A percentile compares a stretch with the other conserved stretches of the same genome.
Conservation (phyloP, 306 rosid species). For the Vachellia pachyceras region DNA sequence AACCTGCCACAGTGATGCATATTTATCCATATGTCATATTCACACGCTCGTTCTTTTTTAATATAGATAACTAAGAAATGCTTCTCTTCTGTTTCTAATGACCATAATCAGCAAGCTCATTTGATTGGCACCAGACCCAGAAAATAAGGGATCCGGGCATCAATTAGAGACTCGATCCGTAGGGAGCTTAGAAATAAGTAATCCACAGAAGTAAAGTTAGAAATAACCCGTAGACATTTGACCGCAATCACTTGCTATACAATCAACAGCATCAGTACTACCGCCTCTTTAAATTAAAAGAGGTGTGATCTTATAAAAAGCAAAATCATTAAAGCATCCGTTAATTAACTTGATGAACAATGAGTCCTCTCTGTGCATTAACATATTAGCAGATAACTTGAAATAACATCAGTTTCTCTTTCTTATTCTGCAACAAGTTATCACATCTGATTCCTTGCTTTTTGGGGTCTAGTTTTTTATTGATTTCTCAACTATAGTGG, state of each 20-base stretch:
- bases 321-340: not conserved
- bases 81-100: constrained; percentile 18
- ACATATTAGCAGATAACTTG: no score
- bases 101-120: not conserved
- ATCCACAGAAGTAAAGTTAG: not conserved
- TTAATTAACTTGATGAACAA: not conserved
- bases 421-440: not conserved
- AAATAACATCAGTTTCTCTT: not conserved
- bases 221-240: not conserved
- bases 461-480: not conserved
- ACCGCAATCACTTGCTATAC: not conserved
- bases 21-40: not conserved
- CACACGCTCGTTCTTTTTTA: not conserved
- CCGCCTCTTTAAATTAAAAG: not conserved
- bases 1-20: constrained; percentile 54
- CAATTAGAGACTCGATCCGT: no score
- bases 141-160: no score
- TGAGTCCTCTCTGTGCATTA: not conserved
- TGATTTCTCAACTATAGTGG: not conserved
- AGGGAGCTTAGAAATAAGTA: not conserved
- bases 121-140: constrained; percentile 6
- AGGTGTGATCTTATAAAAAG: no score
- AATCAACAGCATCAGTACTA: not conserved
- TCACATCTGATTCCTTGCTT: not conserved
- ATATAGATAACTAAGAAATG: not conserved